These are phyloP conservation scores for Alternaria sp. DNA, from an alignment of 2,329 filamentous ascomycete genomes.

Conservation along the genomic window DNA sequence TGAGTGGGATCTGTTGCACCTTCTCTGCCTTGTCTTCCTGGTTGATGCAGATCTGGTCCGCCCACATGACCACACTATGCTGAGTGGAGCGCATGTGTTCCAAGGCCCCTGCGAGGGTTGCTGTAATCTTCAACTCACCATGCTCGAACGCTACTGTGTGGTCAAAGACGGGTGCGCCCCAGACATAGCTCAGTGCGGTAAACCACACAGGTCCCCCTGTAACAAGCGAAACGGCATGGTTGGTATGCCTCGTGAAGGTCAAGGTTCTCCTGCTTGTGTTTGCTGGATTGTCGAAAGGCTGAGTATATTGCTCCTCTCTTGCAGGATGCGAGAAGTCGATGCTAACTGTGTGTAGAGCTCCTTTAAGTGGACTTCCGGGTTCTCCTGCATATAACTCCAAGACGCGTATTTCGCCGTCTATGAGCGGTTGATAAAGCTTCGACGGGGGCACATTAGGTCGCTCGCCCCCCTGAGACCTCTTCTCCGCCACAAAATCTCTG, in stretches of 20 bases:
- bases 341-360: slow-evolving; percentile 25
- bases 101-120: slow-evolving; percentile 28
- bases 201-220: slow-evolving; percentile 28
- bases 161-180: slow-evolving; percentile 31
- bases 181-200: slow-evolving; percentile 35
- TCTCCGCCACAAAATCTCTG: slow-evolving; percentile 10
- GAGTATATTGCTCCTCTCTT: slow-evolving; percentile 1
- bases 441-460: neutral
- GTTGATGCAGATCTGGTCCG: slow-evolving; percentile 29
- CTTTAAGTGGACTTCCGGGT: slow-evolving; percentile 13
- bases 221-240: slow-evolving; percentile 28
- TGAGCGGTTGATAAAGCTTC: slow-evolving; percentile 15
- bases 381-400: slow-evolving; percentile 28
- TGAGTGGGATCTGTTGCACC: slow-evolving; percentile 35
- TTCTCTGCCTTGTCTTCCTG: slow-evolving; percentile 34
- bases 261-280: slow-evolving; percentile 3
- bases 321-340: slow-evolving; percentile 31
- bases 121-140: slow-evolving; percentile 23
- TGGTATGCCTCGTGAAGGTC: slow-evolving; percentile 20
- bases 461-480: neutral
- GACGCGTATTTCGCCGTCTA: slow-evolving; percentile 30
- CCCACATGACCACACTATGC: slow-evolving; percentile 34
- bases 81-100: slow-evolving; percentile 21
- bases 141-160: slow-evolving; percentile 17
- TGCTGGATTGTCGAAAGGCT: slow-evolving; percentile 1